These are phyloP conservation scores for Epichloe coenophiala DNA, from an alignment of 2,329 filamentous ascomycete species.

Conservation along the genomic window DNA sequence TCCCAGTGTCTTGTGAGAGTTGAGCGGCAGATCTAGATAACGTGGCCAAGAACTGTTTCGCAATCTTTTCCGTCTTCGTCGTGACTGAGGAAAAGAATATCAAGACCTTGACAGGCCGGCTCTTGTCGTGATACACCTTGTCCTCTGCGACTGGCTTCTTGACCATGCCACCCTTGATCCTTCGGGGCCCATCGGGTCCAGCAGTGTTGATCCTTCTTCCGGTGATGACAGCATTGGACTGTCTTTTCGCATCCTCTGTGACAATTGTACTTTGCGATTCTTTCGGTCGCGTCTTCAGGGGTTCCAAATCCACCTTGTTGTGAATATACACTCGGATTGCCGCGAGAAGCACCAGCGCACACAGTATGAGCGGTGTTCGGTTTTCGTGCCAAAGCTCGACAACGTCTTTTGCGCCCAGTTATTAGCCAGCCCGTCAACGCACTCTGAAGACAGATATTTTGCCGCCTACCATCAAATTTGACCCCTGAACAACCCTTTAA, in stretches of 20 bases:
- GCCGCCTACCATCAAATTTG: constrained; percentile 4
- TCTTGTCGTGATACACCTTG: constrained; percentile 16
- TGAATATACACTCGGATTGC: constrained; percentile 30
- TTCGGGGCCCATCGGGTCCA: constrained; percentile 30
- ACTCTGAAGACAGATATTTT: not conserved
- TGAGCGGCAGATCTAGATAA: constrained; percentile 39
- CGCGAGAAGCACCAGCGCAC: constrained; percentile 23
- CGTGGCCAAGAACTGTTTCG: constrained; percentile 45
- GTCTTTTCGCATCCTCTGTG: not conserved
- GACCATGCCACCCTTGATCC: constrained; percentile 32
- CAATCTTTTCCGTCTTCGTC: constrained; percentile 64
- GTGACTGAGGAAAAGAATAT: constrained; percentile 87
- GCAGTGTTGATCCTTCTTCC: constrained; percentile 15
- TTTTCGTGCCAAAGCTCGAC: constrained; percentile 33
- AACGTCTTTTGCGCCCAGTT: constrained; percentile 15
- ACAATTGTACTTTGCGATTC: constrained; percentile 15
- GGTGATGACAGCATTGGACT: not conserved
- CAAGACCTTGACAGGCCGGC: constrained; percentile 51
- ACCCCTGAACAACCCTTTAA: not conserved
- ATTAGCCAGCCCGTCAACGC: not conserved
- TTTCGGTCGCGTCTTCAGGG: constrained; percentile 24
- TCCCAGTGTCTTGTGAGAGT: constrained; percentile 25
- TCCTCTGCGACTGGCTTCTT: constrained; percentile 17
- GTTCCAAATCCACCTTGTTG: constrained; percentile 19
- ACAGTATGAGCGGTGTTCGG: constrained; percentile 30